phyloP scores from a whole-genome alignment of 805 yeast genomes.

The Torulaspora microellipsoides region DNA sequence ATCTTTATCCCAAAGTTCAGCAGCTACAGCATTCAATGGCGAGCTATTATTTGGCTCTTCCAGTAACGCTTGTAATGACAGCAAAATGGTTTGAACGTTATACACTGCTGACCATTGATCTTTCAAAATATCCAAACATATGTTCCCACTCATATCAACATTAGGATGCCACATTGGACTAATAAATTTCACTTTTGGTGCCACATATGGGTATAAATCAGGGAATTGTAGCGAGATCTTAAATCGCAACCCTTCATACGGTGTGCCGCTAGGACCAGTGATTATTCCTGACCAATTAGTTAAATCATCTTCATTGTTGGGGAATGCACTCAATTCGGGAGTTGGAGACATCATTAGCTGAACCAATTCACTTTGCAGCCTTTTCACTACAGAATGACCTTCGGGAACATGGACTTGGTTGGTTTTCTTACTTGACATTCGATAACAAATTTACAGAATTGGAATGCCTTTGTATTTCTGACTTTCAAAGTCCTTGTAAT shows the following conservation, averaged over 20 bases:
- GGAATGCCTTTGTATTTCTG: too few species aligned
- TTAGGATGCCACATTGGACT: slow-evolving; percentile 66
- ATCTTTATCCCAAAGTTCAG: slow-evolving; percentile 47
- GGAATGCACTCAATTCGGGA: slow-evolving; percentile 53
- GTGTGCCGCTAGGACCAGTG: slow-evolving; percentile 54
- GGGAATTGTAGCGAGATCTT: slow-evolving; percentile 50
- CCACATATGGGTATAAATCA: slow-evolving; percentile 50
- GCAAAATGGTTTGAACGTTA: slow-evolving; percentile 55
- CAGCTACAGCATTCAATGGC: slow-evolving; percentile 54
- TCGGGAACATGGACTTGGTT: slow-evolving; percentile 24
- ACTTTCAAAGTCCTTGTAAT: too few species aligned
- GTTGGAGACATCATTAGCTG: slow-evolving; percentile 48
- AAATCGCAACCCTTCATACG: slow-evolving; percentile 50
- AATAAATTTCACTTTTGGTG: slow-evolving; percentile 52
- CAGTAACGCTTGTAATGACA: slow-evolving; percentile 54
- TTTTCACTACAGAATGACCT: slow-evolving; percentile 46
- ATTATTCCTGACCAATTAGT: slow-evolving; percentile 55
- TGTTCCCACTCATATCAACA: slow-evolving; percentile 59
- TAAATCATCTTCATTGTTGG: slow-evolving; percentile 48
- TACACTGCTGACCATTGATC: slow-evolving; percentile 63
- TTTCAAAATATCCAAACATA: slow-evolving; percentile 59
- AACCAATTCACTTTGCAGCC: slow-evolving; percentile 49
- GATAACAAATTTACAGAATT: too few species aligned
- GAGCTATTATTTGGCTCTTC: slow-evolving; percentile 60
- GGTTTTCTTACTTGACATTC: too few species aligned